Base-by-base conservation (phyloP, 495 filamentous ascomycete genomes). In the Neurospora africana region DNA sequence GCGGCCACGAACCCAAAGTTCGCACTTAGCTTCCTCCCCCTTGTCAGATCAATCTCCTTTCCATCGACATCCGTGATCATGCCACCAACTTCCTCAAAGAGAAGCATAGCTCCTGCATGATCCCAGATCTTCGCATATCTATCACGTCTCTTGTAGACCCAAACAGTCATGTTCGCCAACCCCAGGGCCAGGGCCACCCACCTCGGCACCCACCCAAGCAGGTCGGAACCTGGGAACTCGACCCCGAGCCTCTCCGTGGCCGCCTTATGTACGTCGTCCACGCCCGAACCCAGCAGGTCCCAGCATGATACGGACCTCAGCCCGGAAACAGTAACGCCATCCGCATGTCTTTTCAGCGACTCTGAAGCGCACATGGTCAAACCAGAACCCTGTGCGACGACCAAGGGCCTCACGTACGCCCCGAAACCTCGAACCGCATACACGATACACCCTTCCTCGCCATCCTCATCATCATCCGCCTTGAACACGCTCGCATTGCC, bases 41-140 rank as follows among this genome's bases (percentile, higher is more conserved):
- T 74, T 15, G 68, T 69, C 76, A 84, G 79, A 76, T 88, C 82
- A 73, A 87, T 84, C 9, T 82, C 81, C 70, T 81, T 85, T 5
- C 89, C 86, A 68, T 88, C 79, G 3, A 92, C 79, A 74, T 92
- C 90, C 0, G 86, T 91, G 21, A 92, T 83, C 70, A 81, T 81
- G 37, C 87, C 88, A 0, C 91, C 91, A 3, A 89, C 79, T 75
- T 92, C 91, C 78, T 88, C 82, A 65, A 87, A 90, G 38, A 92
- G 81, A 35, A 92, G 78, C 86, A 91, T 89, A 0, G 89, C 90
- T 9, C 90, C 91, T 0, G 88, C 87, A 78, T 92, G 91, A 74
- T 92, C 91, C 91, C 91, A 92, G 19, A 90, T 83, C 78, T 90
- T 89, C n/a, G 86, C 89, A 35, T 81, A 81, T 71, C 88, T 82